Base-by-base conservation (phyloP, 352 stramenopile genomes). In the Globisporangium rhizosaccharum region DNA sequence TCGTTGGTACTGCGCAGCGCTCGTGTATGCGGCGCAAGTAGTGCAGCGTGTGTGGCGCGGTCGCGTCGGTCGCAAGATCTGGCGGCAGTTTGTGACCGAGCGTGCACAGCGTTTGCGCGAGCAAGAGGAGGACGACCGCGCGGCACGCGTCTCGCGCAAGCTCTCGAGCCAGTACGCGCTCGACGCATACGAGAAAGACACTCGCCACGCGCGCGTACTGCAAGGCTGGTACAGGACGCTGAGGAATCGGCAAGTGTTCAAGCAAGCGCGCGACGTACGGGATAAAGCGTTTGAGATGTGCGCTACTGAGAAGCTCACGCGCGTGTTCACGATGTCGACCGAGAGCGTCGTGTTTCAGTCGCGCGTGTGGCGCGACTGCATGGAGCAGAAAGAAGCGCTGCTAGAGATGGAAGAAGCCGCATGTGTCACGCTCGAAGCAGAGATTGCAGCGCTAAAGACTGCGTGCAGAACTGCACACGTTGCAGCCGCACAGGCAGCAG, bases 151-250 rank as follows among this genome's bases (percentile, higher is more conserved):
- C 25, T 69, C 81, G 5, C 68, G 70, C 46, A 89, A 87, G 42
- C 81, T 71, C 45, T 87, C 80, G 28, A 72, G 71, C 10, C 79
- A 90, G 39, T 76, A 79, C 36, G 77, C 75, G 5, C 61, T 88
- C 11, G 73, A 79, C 54, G 79, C 76, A 11, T 66, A 75, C 36
- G 63, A 72, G 15, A 68, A 63, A 20, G 70, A 88, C 18, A 62
- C 63, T 2, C 53, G 57, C 1, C 53, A 75, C 41, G 75, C 68
- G 5, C 54, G 74, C 0, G 52, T 90, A 25, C 68, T 93, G 14
- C 83, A 93, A 63, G 62, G 72, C 23, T 89, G 79, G 77, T 87
- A 75, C 20, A 73, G 70, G 18, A 90, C 76, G 48, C 58, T 90
- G 46, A 71, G 71, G 37, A 71, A 75, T 23, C 72, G 81, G 3